Conservation (phyloP, 805 yeast species). For the Candida suzukii region DNA sequence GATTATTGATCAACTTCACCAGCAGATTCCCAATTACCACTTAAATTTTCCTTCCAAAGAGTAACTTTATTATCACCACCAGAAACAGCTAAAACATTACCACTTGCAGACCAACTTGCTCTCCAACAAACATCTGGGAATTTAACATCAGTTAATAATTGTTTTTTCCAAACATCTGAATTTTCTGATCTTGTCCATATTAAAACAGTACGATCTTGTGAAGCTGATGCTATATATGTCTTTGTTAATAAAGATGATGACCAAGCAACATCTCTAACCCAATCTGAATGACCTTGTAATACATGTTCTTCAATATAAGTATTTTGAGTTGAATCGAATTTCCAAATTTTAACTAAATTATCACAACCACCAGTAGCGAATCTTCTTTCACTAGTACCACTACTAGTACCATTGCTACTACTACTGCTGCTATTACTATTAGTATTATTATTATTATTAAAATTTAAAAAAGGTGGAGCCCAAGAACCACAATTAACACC, state of each 20-base stretch:
- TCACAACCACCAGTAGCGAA: conserved; percentile 95
- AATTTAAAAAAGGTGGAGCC: conserved; percentile 52
- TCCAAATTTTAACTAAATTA: conserved; percentile 90
- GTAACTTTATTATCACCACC: conserved; percentile 97
- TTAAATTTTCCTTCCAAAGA: conserved; percentile 90
- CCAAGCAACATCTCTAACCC: conserved; percentile 99
- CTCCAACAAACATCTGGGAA: conserved; percentile 99
- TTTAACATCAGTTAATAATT: conserved; percentile 63
- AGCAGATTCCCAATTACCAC: conserved; percentile 96
- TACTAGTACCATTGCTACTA: conserved; percentile 9
- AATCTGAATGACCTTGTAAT: conserved; percentile 87
- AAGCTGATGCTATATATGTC: conserved; percentile 91
- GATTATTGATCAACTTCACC: conserved; percentile 82
- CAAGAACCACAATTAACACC: conserved; percentile 94
- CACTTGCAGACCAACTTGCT: conserved; percentile 95
- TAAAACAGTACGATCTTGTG: conserved; percentile 91
- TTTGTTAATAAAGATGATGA: conserved; percentile 84
- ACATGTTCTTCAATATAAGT: conserved; percentile 67
- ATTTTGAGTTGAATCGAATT: conserved; percentile 44
- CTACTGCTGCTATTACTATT: conserved; percentile 18
- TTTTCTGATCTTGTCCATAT: conserved; percentile 76
- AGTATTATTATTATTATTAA: not conserved
- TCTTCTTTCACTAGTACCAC: conserved; percentile 44
- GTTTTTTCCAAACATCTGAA: conserved; percentile 61
- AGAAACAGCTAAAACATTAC: conserved; percentile 89